These are phyloP conservation scores for Bertia moriformis DNA, from an alignment of 2,329 filamentous ascomycete species.

Conservation along the genomic window DNA sequence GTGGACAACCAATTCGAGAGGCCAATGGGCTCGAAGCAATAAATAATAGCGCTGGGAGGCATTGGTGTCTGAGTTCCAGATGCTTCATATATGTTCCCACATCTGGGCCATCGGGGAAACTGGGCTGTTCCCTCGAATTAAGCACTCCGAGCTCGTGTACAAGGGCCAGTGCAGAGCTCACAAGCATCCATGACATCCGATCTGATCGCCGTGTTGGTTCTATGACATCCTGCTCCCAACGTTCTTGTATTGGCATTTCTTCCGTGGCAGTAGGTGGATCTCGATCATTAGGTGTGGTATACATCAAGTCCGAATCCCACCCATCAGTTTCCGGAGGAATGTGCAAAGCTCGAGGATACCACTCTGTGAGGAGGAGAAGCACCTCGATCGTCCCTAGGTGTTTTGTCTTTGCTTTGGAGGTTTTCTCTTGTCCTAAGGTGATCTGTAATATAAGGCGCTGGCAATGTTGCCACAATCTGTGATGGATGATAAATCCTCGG, in stretches of 20 bases:
- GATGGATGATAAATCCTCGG: no score
- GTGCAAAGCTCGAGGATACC: slow-evolving; percentile 9
- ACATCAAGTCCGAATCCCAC: slow-evolving; percentile 8
- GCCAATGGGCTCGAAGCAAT: slow-evolving; percentile 7
- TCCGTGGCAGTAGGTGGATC: slow-evolving; percentile 7
- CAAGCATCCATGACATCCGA: slow-evolving; percentile 12
- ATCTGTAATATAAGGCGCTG: slow-evolving; percentile 8
- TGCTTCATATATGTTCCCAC: background rate
- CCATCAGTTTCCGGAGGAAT: slow-evolving; percentile 10
- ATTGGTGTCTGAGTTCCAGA: slow-evolving; percentile 1
- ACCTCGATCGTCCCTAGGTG: slow-evolving; percentile 7
- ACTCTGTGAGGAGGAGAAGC: slow-evolving; percentile 9
- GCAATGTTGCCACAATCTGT: slow-evolving; percentile 7
- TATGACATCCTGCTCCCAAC: slow-evolving; percentile 11
- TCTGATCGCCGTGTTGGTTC: slow-evolving; percentile 10
- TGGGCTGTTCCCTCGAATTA: no score
- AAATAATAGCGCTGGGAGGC: slow-evolving; percentile 8
- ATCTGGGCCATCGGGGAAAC: slow-evolving; percentile 3
- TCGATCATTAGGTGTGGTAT: slow-evolving; percentile 7
- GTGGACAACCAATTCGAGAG: background rate
- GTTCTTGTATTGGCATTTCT: slow-evolving; percentile 8
- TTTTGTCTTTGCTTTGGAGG: slow-evolving; percentile 8
- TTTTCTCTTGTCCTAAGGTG: slow-evolving; percentile 10
- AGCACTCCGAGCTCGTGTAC: slow-evolving; percentile 9
- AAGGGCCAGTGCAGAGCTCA: slow-evolving; percentile 8